Conservation (phyloP, 2,329 filamentous ascomycete genomes). For the Exophiala mesophila region DNA sequence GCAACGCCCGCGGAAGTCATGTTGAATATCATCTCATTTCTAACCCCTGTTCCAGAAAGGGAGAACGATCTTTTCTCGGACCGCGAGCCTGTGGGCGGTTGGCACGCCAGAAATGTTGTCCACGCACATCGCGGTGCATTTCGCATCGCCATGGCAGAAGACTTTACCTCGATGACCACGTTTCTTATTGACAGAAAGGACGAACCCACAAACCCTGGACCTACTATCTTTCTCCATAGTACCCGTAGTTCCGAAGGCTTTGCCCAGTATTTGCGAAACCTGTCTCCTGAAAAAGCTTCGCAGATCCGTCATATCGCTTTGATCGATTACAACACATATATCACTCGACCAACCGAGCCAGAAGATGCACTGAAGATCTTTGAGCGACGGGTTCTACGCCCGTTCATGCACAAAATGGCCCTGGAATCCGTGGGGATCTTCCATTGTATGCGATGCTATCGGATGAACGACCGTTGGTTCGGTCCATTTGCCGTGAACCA, state of each 20-base stretch:
- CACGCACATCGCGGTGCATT: background rate
- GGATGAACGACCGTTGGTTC: background rate
- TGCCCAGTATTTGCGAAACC: background rate
- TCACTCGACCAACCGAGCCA: background rate
- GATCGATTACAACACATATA: background rate
- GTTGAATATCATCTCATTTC: background rate
- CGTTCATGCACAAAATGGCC: background rate
- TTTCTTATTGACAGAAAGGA: background rate
- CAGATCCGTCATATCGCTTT: background rate
- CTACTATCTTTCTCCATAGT: background rate
- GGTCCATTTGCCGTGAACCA: background rate
- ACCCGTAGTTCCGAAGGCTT: background rate
- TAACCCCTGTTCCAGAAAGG: background rate
- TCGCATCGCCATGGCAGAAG: background rate
- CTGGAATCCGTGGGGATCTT: background rate
- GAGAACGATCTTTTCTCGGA: background rate
- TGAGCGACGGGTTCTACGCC: background rate
- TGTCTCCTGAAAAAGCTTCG: background rate
- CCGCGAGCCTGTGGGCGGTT: background rate
- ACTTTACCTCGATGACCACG: background rate
- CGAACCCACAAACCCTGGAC: background rate
- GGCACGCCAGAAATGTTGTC: background rate
- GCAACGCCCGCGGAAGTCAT: background rate
- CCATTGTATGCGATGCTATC: background rate
- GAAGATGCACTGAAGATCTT: background rate